Base-by-base conservation (phyloP, 2,329 filamentous ascomycete genomes). In the Nemania diffusa region DNA sequence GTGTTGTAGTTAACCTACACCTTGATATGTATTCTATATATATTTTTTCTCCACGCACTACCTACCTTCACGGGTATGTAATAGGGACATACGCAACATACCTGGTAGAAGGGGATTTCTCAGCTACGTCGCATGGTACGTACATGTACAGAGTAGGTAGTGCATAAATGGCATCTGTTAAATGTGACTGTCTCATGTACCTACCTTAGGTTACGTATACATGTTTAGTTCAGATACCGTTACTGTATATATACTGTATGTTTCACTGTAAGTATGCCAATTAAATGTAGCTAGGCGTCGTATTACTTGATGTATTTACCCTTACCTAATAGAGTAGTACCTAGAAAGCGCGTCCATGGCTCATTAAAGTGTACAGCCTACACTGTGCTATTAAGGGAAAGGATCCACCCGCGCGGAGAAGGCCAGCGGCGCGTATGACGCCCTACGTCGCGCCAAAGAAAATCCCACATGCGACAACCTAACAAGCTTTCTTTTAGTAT, bases 401-500 rank as follows among this genome's bases (percentile, higher is more conserved):
- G 51, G 20, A 32, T 62, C 65, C 64, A 61, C 53, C 29, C 29
- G 56, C 24, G 60, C 51, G 51, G 63, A 52, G 50, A 52, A 17
- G 50, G 52, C 29, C 27, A 34, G 44, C 46, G 64, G 62, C 67
- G 67, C 69, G 67, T 69, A 67, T 71, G 67, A 70, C 67, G 68
- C 65, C 68, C 57, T 61, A 53, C 42, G 59, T 69, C 69, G 69
- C 69, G 69, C 69, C 67, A 65, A 64, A 62, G 34, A 62, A 67
- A 71, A 69, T 69, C 67, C 63, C 69, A 69, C 64, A 61, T 71
- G 67, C 64, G 64, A 69, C 63, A 66, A 48, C 57, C 66, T 55
- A n/a, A 65, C 44, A 32, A 56, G 27, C 50, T 50, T 20, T 24
- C 60, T 42, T 51, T 37, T 20, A 32, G 44, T 53, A 17, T 11